Evolutionary conservation across 1,139 yeast genomes (phyloP), one percentile per base, ranked within the genome.

Genomic region (Pneumocystis canis): DNA sequence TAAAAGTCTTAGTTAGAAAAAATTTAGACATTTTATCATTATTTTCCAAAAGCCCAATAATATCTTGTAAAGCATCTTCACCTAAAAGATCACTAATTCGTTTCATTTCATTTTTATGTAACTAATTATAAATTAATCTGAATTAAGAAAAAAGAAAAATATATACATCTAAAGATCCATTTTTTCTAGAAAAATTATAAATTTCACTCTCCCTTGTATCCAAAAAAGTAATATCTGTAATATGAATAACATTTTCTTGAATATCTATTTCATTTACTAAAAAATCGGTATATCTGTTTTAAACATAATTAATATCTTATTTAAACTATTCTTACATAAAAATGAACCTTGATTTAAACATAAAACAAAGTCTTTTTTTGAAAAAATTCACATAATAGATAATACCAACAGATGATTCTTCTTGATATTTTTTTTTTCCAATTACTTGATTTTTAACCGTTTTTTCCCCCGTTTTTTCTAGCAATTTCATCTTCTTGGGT

Each of bases 241-340:
- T 77, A 71, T 85, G 92, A 16, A 90, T 80, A 1, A 89, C 96
- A 1, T 80, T 75, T 0, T 89, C 95, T 33, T 81, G 75, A 37
- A 75, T 69, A 65, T 79, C 85, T 65, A 92, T 85, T 73, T 94
- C 98, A 72, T 89, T 89, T 58, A 92, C 98, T 71, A 89, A 79
- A 72, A 94, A 94, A 73, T 92, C 98, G n/a, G 96, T 84, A 74
- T 89, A 89, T 67, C 96, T 35, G 16, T 25, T 59, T 63, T 62
- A 9, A 37, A 37, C 14, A 62, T 32, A n/a, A 61, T 59, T 25
- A 37, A 11, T 18, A 25, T 37, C 16, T 54, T 18, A 20, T 20
- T 41, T 1, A 16, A 11, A 25, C 14, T 3, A 5, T 28, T 25
- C 16, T 11, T 2, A 20, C 25, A 47, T 9, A 40, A 5, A 2